Evolutionary conservation across 352 stramenopile genomes (phyloP), one percentile per base, ranked within the genome.

Genomic region (Pythium scleroteichum): DNA sequence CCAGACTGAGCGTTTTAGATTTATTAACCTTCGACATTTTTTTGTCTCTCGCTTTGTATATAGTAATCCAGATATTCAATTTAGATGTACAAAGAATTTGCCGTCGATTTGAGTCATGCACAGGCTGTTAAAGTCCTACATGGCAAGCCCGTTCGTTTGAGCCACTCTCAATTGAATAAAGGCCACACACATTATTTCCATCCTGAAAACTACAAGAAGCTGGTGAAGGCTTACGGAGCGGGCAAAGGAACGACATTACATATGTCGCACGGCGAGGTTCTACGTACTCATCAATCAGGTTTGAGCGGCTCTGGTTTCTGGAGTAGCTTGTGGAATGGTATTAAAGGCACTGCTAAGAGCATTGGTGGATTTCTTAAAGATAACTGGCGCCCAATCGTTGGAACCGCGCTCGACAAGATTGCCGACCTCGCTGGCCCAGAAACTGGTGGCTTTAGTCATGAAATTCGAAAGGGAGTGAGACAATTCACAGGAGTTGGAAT

Each of bases 171-270:
- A 24, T 39, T 69, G 26, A 41, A 41, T 23, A 69, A 69, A 48
- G 62, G 62, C 14, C 50, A 53, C 17, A 16, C 44, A 8, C 53
- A 64, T 48, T 61, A 69, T 59, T 62, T 69, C 35, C 62, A 69
- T 58, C 62, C 62, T 44, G 57, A 64, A 44, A 69, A 69, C 41
- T 62, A 61, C 53, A 68, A 68, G 40, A 68, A 68, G 38, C 61
- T 68, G 53, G 46, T 64, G 38, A 63, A 64, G 38, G 57, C 57
- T 33, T 64, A 64, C 29, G 35, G 57, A 9, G 4, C 8, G 6
- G 57, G 57, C 7, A 64, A 68, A 62, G 61, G 61, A 27, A 52
- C n/a, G 17, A 68, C 55, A 23, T 39, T 68, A 2, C 20, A 46
- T 42, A 63, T 68, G 61, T 40, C 32, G 27, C 55, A 68, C 41